A percentile compares a stretch with the other conserved stretches of the same genome.
These are phyloP conservation scores for Helichrysum umbraculigerum DNA, from an alignment of 129 eudicot species.

Conservation along the genomic window DNA sequence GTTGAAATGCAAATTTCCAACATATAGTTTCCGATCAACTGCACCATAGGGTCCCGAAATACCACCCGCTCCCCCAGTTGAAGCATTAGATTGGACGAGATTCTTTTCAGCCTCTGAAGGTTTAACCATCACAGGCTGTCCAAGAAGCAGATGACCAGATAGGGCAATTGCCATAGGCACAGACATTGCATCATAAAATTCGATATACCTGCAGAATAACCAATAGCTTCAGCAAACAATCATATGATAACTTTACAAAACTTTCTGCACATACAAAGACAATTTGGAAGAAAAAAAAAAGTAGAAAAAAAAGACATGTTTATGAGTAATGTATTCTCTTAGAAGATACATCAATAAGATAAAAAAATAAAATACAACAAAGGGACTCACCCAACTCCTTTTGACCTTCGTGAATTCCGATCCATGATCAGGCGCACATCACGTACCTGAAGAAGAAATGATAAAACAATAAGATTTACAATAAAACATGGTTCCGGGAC, in stretches of 20 bases:
- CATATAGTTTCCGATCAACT: conserved; percentile 81
- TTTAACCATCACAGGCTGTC: conserved; percentile 94
- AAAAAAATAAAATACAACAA: neutral
- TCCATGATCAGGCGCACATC: conserved; percentile 95
- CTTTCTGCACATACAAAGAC: too few relatives aligned
- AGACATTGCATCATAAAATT: conserved; percentile 42
- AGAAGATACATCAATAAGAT: too few relatives aligned
- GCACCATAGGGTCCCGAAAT: conserved; percentile 80
- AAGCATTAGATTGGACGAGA: conserved; percentile 79
- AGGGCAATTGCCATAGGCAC: conserved; percentile 94
- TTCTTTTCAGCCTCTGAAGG: conserved; percentile 95
- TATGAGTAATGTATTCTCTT: too few relatives aligned
- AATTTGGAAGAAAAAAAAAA: too few relatives aligned
- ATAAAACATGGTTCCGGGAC: neutral
- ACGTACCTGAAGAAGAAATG: conserved; percentile 61
- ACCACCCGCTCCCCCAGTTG: conserved; percentile 63
- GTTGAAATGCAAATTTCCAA: conserved; percentile 90
- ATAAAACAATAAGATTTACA: neutral
- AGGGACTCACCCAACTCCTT: conserved; percentile 90
- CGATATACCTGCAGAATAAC: conserved; percentile 24
- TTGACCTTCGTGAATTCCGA: conserved; percentile 84
- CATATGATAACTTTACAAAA: too few relatives aligned
- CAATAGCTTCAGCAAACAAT: too few relatives aligned
- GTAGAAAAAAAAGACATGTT: too few relatives aligned
- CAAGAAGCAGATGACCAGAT: conserved; percentile 82